These are phyloP conservation scores for Sideroxylon spinosum DNA, from an alignment of 179 eudicot genomes.

Conservation along the genomic window DNA sequence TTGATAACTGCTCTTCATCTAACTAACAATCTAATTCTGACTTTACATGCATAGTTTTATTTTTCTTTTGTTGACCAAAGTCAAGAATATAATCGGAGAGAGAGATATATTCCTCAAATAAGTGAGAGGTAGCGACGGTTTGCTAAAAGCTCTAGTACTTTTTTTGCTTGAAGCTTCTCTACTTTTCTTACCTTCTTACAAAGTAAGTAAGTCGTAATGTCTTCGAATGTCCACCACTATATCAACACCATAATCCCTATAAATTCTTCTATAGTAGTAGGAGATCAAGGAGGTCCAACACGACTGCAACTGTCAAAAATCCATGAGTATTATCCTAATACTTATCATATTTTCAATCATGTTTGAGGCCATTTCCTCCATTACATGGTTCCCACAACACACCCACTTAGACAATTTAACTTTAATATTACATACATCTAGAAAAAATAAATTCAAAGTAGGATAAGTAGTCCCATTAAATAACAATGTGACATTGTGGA, in stretches of 20 bases:
- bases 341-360: constrained; percentile 3
- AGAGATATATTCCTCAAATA: too few species aligned
- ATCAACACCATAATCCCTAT: too few species aligned
- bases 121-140: too few species aligned
- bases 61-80: not conserved
- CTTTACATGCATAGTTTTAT: not conserved
- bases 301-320: not conserved
- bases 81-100: not conserved
- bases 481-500: not conserved
- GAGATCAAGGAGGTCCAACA: not conserved
- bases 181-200: too few species aligned
- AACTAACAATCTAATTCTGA: not conserved
- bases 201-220: too few species aligned
- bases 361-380: not conserved
- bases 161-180: too few species aligned
- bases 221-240: too few species aligned
- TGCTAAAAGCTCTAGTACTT: too few species aligned
- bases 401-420: not conserved
- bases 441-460: not conserved
- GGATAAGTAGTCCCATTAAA: not conserved
- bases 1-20: not conserved
- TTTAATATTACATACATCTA: not conserved
- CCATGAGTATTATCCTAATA: not conserved
- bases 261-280: not conserved
- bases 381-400: not conserved